Percentiles rank a stretch among this genome's conserved stretches.
These are phyloP conservation scores for Oryza australiensis DNA, from an alignment of 176 grass and related monocot genomes.

Conservation along the genomic window DNA sequence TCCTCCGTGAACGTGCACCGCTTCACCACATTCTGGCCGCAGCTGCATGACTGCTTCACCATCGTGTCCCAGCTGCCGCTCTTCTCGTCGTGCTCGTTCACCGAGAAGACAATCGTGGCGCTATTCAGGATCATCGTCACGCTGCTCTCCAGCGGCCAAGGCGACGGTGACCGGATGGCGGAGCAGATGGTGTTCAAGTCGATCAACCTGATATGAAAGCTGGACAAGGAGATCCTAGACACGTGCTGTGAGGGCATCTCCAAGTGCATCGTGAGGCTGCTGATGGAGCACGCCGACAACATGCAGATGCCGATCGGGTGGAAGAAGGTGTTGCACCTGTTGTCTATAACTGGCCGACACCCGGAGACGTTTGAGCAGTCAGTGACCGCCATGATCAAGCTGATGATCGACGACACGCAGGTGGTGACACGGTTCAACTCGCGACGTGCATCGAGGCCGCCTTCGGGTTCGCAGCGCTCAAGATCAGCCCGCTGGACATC, in stretches of 20 bases:
- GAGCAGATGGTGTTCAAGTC: conserved; percentile 88
- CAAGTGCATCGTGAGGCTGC: conserved; percentile 48
- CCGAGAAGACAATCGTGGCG: conserved; percentile 77
- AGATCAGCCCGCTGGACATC: conserved; percentile 81
- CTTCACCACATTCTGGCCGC: conserved; percentile 69
- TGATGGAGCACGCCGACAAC: conserved; percentile 46
- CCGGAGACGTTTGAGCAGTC: conserved; percentile 94
- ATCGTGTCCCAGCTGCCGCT: conserved; percentile 72
- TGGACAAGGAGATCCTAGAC: conserved; percentile 91
- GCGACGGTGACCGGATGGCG: conserved; percentile 29
- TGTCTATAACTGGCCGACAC: conserved; percentile 66
- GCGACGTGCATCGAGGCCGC: conserved; percentile 77
- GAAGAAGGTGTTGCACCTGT: conserved; percentile 77
- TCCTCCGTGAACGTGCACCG: conserved; percentile 54
- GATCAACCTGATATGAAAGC: conserved; percentile 81
- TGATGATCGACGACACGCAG: conserved; percentile 60
- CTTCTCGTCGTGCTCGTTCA: conserved; percentile 80
- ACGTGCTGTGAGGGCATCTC: conserved; percentile 77
- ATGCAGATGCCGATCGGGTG: conserved; percentile 68
- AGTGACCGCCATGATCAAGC: conserved; percentile 58
- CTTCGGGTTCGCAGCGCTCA: conserved; percentile 73
- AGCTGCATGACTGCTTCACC: conserved; percentile 75
- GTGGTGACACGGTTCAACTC: conserved; percentile 67
- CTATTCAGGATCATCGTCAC: conserved; percentile 68
- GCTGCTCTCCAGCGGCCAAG: conserved; percentile 37